A percentile compares a stretch with the other conserved stretches of the same genome.
Evolutionary conservation across 768 basidiomycete species (phyloP).

Genomic region (Rhodotorula diobovata): DNA sequence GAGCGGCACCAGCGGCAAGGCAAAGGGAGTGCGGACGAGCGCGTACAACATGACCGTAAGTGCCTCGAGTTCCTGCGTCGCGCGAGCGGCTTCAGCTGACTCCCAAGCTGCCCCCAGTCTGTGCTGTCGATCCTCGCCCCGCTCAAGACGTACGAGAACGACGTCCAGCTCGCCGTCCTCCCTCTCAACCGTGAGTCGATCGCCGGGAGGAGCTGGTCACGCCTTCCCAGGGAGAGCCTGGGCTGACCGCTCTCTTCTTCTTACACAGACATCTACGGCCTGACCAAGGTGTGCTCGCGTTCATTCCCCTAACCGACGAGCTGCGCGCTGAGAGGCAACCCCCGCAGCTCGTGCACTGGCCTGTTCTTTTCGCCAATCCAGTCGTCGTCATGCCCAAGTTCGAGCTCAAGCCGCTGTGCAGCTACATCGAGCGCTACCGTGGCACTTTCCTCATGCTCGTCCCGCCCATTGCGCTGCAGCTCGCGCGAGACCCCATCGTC

Average conservation of each 20-base stretch:
- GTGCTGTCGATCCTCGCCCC: conserved; percentile 30
- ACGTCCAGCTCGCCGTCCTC: conserved; percentile 33
- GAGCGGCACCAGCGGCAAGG: conserved; percentile 69
- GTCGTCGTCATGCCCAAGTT: conserved; percentile 64
- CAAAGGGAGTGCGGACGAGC: conserved; percentile 62
- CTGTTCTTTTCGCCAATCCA: conserved; percentile 55
- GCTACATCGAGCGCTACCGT: conserved; percentile 61
- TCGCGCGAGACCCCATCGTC: conserved; percentile 35
- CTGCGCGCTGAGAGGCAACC: too few species aligned
- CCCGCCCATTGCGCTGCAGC: conserved; percentile 39
- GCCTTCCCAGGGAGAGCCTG: too few species aligned
- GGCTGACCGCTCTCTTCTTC: background rate
- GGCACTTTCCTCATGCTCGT: conserved; percentile 51
- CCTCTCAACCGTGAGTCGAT: conserved; percentile 29
- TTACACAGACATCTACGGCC: conserved; percentile 13
- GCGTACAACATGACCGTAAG: conserved; percentile 40
- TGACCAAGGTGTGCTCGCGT: background rate
- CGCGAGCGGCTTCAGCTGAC: too few species aligned
- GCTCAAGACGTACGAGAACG: conserved; percentile 28
- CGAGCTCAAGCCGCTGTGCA: conserved; percentile 64
- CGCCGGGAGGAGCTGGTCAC: background rate
- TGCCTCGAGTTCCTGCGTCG: too few species aligned
- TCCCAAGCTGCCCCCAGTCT: conserved; percentile 1
- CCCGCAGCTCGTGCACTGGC: conserved; percentile 59
- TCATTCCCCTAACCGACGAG: background rate